A percentile compares a stretch with the other conserved stretches of the same genome.
phyloP scores from a whole-genome alignment of 225 moss, liverwort and hornwort species.

The Takakia lepidozioides region DNA sequence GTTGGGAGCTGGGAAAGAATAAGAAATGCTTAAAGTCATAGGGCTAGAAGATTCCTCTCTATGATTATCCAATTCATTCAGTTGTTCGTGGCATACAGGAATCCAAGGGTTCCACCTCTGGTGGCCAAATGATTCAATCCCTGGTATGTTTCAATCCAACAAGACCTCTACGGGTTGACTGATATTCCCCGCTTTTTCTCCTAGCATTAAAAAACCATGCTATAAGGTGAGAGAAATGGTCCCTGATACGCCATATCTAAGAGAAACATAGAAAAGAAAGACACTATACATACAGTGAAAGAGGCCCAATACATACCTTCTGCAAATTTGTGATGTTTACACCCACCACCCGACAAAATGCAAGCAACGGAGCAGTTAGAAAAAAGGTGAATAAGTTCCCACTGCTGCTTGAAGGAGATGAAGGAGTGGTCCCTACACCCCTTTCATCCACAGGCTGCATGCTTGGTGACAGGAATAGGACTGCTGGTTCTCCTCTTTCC shows the following conservation, averaged over 20 bases:
- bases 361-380: conserved; percentile 82
- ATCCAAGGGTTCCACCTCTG: no score
- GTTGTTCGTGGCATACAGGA: no score
- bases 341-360: conserved; percentile 77
- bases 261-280: neutral
- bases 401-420: conserved; percentile 37
- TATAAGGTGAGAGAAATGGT: no score
- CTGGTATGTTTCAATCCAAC: conserved; percentile 1
- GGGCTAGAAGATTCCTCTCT: no score
- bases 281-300: neutral
- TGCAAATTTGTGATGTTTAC: conserved; percentile 42
- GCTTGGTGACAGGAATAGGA: conserved; percentile 71
- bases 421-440: conserved; percentile 40
- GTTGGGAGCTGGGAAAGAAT: no score
- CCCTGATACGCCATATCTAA: no score
- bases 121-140: no score
- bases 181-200: conserved; percentile 2
- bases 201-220: conserved; percentile 1
- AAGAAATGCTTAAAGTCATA: no score
- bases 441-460: conserved; percentile 68
- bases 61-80: no score
- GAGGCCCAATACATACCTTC: conserved; percentile 34
- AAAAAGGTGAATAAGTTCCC: conserved; percentile 95
- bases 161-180: neutral
- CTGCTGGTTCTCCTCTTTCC: conserved; percentile 83